These are phyloP conservation scores for Gyrodon lividus DNA, from an alignment of 768 basidiomycete species.

Conservation along the genomic window DNA sequence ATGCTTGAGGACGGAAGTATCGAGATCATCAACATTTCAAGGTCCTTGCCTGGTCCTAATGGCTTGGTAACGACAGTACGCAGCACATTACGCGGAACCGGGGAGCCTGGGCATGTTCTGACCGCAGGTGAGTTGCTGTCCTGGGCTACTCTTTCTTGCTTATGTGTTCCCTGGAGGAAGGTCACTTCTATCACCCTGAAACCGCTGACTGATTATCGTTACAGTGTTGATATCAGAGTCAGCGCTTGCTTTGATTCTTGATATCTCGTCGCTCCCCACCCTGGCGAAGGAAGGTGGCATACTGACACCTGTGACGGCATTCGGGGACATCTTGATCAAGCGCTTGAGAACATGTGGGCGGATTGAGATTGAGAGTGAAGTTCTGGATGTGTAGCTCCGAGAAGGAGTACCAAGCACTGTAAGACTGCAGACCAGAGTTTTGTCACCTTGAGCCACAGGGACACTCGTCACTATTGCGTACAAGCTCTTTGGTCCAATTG, in stretches of 20 bases:
- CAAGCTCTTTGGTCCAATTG: too few relatives aligned
- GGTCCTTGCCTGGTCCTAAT: not conserved
- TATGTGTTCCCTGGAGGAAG: not conserved
- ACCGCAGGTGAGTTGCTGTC: not conserved
- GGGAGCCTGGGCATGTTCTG: not conserved
- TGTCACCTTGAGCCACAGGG: too few relatives aligned
- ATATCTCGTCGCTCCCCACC: not conserved
- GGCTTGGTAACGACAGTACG: not conserved
- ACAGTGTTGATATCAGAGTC: not conserved
- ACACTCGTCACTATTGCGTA: too few relatives aligned
- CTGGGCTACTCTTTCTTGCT: not conserved
- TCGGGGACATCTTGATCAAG: constrained; percentile 73
- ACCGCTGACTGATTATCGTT: not conserved
- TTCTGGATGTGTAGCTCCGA: constrained; percentile 18
- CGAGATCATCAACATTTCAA: not conserved
- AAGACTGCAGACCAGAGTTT: too few relatives aligned
- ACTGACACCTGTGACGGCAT: constrained; percentile 78
- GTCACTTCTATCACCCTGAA: not conserved
- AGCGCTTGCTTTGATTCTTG: not conserved
- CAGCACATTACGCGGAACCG: not conserved
- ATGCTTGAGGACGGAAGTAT: not conserved
- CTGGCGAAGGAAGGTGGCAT: constrained; percentile 54
- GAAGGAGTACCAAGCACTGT: too few relatives aligned
- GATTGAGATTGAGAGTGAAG: constrained; percentile 55
- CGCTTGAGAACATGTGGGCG: constrained; percentile 58